Conservation (phyloP, 2,329 filamentous ascomycete genomes). For the Dactylellina leptospora region DNA sequence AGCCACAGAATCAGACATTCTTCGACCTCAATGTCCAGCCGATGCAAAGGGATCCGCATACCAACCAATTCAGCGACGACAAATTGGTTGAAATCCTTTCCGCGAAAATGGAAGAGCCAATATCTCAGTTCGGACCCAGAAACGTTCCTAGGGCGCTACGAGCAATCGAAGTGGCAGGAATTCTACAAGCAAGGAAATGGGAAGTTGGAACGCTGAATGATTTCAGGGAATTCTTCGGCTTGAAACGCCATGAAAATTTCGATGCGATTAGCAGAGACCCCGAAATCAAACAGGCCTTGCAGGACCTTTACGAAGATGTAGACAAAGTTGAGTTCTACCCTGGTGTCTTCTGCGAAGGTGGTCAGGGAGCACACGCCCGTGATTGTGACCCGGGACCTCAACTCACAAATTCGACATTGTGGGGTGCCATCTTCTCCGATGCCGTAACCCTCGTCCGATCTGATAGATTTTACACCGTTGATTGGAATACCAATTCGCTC, state of each 20-base stretch:
- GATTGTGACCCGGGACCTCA: slow-evolving; percentile 44
- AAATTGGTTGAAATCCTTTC: slow-evolving; percentile 67
- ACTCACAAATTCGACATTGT: slow-evolving; percentile 62
- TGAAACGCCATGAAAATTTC: slow-evolving; percentile 65
- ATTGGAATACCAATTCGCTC: slow-evolving; percentile 47
- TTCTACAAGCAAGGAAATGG: slow-evolving; percentile 71
- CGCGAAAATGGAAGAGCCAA: slow-evolving; percentile 69
- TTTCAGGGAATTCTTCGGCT: slow-evolving; percentile 66
- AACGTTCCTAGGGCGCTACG: slow-evolving; percentile 69
- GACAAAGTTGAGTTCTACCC: slow-evolving; percentile 69
- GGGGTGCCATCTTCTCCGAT: slow-evolving; percentile 68
- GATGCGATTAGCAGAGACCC: slow-evolving; percentile 66
- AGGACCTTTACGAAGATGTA: slow-evolving; percentile 65
- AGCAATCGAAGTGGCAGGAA: slow-evolving; percentile 70
- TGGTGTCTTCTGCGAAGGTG: slow-evolving; percentile 66
- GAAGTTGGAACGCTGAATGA: slow-evolving; percentile 68
- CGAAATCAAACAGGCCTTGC: slow-evolving; percentile 62
- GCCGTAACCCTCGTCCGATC: slow-evolving; percentile 69
- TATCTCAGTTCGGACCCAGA: slow-evolving; percentile 69
- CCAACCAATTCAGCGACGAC: slow-evolving; percentile 65
- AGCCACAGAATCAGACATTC: slow-evolving; percentile 38
- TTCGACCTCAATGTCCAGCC: slow-evolving; percentile 55
- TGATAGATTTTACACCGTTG: slow-evolving; percentile 67
- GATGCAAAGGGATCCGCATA: slow-evolving; percentile 40
- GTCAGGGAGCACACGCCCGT: slow-evolving; percentile 18